Base-by-base conservation (phyloP, 1,139 yeast genomes). In the Magnusiomyces clavatus region DNA sequence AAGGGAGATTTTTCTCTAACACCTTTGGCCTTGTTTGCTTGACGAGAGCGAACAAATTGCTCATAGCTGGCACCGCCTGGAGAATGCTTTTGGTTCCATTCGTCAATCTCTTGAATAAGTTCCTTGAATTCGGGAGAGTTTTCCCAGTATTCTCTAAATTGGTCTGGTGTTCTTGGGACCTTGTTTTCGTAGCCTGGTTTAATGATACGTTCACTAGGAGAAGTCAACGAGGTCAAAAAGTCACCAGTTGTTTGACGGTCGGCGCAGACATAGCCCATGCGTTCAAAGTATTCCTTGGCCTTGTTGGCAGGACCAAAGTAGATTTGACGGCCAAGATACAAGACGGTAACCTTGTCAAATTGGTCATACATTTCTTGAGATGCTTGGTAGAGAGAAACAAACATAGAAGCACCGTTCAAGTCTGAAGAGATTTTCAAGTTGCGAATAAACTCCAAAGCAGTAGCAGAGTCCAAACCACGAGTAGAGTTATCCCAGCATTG, bases 201-300 rank as follows among this genome's bases (percentile, higher is more conserved):
- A 8, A 77, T 66, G n/a, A 71, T 67, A 67, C 94, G 77, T 65
- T 83, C 94, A 3, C 74, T 68, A 5, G 95, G 90, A 61, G 82
- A 81, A 2, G 95, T 84, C 50, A 86, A 72, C 1, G 94, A 80
- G 1, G 95, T 86, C 62, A 87, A 72, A 67, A 78, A 87, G 66
- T 87, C 95, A 16, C 90, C 86, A 54, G 92, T 83, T 6, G 94
- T 83, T 70, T 84, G 89, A 66, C 95, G 80, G 44, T 76, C 74
- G 40, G 86, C 84, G 62, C 88, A 84, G 13, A 74, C 75, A 66
- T 79, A 84, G 41, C 92, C 92, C 86, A 84, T 80, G 41, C 73
- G 74, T 51, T 70, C 64, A 65, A 84, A 84, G 66, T 73, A 84
- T 43, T 72, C 70, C 59, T 77, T 81, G 3, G 92, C 95, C 35